Evolutionary conservation across 306 rosid species (phyloP).

Genomic region (Ochetophila trinervis): DNA sequence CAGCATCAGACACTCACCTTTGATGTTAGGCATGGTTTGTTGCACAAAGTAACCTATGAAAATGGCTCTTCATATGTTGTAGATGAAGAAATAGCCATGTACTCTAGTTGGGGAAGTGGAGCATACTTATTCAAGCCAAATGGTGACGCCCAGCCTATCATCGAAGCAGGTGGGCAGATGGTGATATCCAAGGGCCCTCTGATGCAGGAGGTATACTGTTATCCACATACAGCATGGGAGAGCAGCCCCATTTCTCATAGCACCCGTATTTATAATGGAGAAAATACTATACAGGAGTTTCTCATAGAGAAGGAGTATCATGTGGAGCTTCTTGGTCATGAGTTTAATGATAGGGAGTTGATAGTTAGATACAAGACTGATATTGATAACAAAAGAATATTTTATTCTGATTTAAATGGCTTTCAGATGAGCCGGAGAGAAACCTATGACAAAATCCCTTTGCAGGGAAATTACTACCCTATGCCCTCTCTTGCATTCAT

Average conservation of each 20-base stretch:
- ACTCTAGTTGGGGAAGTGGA: slow-evolving; percentile 72
- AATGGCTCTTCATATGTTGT: slow-evolving; percentile 43
- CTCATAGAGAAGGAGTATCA: slow-evolving; percentile 91
- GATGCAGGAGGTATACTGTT: slow-evolving; percentile 85
- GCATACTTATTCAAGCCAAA: slow-evolving; percentile 86
- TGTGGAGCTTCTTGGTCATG: slow-evolving; percentile 68
- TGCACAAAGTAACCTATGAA: slow-evolving; percentile 58
- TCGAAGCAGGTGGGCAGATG: slow-evolving; percentile 63
- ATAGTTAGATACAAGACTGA: slow-evolving; percentile 85
- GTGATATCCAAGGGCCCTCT: slow-evolving; percentile 72
- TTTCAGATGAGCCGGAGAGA: slow-evolving; percentile 97
- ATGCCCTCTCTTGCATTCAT: slow-evolving; percentile 90
- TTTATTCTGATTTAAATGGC: slow-evolving; percentile 89
- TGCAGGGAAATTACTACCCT: slow-evolving; percentile 96
- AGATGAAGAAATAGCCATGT: slow-evolving; percentile 87
- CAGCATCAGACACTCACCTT: slow-evolving; percentile 70
- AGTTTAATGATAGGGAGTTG: slow-evolving; percentile 77
- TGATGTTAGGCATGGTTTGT: slow-evolving; percentile 59
- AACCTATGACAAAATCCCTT: slow-evolving; percentile 84
- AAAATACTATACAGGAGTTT: slow-evolving; percentile 61
- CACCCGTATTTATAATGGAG: slow-evolving; percentile 78
- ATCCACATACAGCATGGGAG: slow-evolving; percentile 76
- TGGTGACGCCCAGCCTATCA: slow-evolving; percentile 69
- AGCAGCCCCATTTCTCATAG: slow-evolving; percentile 80
- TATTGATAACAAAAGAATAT: slow-evolving; percentile 66